These are phyloP conservation scores for Fusarium sulawesiense DNA, from an alignment of 2,329 filamentous ascomycete genomes.

Conservation along the genomic window DNA sequence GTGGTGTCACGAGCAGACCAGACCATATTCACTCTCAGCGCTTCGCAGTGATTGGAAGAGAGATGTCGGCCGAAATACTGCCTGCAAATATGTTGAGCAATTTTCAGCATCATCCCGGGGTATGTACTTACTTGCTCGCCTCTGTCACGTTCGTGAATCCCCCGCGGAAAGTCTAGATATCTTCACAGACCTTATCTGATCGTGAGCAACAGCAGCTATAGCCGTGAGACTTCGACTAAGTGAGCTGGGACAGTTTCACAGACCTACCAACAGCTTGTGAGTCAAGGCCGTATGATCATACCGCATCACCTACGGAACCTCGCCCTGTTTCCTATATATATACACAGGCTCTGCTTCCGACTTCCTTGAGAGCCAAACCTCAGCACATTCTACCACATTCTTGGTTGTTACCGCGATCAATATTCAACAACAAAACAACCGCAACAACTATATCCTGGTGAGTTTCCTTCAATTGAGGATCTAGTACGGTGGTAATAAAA, in stretches of 20 bases:
- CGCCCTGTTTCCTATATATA: neutral
- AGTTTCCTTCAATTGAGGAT: too few species aligned
- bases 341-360: neutral
- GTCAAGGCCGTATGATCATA: accelerated
- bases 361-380: neutral
- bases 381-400: accelerated
- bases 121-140: accelerated
- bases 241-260: neutral
- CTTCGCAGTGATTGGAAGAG: neutral
- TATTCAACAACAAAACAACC: neutral
- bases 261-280: neutral
- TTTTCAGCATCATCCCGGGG: accelerated
- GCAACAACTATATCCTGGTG: neutral
- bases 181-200: too few species aligned
- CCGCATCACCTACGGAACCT: accelerated
- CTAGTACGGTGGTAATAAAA: too few species aligned
- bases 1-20: neutral
- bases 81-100: too few species aligned
- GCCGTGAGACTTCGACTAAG: accelerated
- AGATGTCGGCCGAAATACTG: neutral
- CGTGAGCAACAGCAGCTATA: neutral
- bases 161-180: too few species aligned
- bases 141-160: neutral
- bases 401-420: neutral
- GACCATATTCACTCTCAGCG: neutral